Conservation (phyloP, 129 eudicot genomes). For the Glebionis coronaria region DNA sequence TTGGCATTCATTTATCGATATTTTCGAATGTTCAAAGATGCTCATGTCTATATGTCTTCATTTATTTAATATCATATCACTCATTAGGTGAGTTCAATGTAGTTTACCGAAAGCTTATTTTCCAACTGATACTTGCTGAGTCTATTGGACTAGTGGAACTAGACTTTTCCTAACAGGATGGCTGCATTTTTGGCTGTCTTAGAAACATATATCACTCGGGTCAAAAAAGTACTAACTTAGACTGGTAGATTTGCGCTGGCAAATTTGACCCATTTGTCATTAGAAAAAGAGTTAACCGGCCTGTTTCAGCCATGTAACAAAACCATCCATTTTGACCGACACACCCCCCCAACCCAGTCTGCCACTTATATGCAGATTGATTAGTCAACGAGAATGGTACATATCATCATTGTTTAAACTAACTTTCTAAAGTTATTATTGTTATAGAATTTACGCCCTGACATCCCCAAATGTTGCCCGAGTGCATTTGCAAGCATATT, state of each 20-base stretch:
- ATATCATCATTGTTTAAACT: neutral
- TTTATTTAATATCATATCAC: neutral
- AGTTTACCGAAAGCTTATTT: neutral
- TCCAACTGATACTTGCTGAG: neutral
- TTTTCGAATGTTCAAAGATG: neutral
- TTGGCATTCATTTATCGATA: neutral
- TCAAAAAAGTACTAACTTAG: neutral
- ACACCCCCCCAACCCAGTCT: too few species aligned
- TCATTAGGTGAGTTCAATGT: neutral
- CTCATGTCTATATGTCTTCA: neutral
- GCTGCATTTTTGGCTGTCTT: neutral
- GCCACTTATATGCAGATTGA: too few species aligned
- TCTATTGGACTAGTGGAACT: neutral
- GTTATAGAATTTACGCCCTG: conserved; percentile 76
- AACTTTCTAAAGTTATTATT: neutral
- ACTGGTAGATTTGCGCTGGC: neutral
- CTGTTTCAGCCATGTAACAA: too few species aligned
- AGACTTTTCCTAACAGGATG: neutral
- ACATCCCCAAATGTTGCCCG: conserved; percentile 87
- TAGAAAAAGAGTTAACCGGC: too few species aligned
- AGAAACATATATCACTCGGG: neutral
- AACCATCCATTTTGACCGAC: too few species aligned
- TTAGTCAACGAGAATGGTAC: neutral
- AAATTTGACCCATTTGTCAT: too few species aligned
- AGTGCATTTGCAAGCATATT: conserved; percentile 66